These are phyloP conservation scores for Lentinus polychrous DNA, from an alignment of 1,284 basidiomycete species.

Conservation along the genomic window DNA sequence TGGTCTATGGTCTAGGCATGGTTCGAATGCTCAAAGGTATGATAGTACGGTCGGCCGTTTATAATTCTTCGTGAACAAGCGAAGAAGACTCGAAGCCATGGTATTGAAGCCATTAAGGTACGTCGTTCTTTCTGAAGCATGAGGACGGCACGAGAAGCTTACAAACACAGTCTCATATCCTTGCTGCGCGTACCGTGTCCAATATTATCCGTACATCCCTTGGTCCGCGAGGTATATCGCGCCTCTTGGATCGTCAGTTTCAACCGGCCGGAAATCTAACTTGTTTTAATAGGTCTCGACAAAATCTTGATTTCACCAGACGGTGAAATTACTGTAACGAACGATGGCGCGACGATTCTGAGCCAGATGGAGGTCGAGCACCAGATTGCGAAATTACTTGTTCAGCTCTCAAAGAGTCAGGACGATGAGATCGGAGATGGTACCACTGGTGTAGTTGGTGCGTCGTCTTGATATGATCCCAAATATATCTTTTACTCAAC, in stretches of 20 bases:
- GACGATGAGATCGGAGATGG: conserved; percentile 99
- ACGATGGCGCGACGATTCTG: conserved; percentile 96
- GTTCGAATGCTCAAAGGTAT: not conserved
- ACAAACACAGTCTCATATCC: conserved; percentile 75
- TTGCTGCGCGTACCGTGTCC: conserved; percentile 87
- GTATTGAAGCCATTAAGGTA: conserved; percentile 94
- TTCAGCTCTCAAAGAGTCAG: conserved; percentile 95
- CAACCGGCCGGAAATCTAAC: not conserved
- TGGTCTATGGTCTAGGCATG: not conserved
- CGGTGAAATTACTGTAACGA: conserved; percentile 98
- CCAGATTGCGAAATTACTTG: conserved; percentile 96
- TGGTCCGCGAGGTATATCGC: conserved; percentile 75
- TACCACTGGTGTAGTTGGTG: conserved; percentile 97
- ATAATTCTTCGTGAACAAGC: conserved; percentile 96
- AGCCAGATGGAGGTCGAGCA: conserved; percentile 98
- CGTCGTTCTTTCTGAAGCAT: conserved; percentile 13
- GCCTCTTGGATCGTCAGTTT: not conserved
- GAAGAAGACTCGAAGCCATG: conserved; percentile 92
- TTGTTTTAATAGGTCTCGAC: conserved; percentile 68
- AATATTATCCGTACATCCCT: conserved; percentile 95
- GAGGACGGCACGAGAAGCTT: not conserved
- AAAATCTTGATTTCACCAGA: conserved; percentile 99
- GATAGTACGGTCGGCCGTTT: conserved; percentile 90
- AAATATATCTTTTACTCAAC: conserved; percentile 9
- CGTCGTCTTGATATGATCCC: conserved; percentile 28